Conservation (phyloP, 2,329 filamentous ascomycete genomes). For the Trichoderma gracile region DNA sequence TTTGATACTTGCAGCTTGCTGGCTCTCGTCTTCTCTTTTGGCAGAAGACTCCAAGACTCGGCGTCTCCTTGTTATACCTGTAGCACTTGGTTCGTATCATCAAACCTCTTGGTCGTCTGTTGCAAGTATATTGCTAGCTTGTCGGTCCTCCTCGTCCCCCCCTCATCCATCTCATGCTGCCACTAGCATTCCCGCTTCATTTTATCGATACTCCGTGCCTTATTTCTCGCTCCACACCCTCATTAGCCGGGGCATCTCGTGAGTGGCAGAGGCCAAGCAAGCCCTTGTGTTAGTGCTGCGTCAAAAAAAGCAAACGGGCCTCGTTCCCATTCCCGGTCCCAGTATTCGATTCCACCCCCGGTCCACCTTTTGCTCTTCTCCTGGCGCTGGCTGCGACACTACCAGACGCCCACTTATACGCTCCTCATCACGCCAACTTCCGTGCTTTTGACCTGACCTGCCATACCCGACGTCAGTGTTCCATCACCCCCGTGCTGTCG, state of each 20-base stretch:
- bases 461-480: slow-evolving; percentile 17
- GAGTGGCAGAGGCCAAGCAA: slow-evolving; percentile 9
- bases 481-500: slow-evolving; percentile 15
- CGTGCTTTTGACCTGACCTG: slow-evolving; percentile 16
- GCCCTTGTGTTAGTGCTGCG: slow-evolving; percentile 18
- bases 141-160: background rate
- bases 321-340: slow-evolving; percentile 11
- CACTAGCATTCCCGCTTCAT: slow-evolving; percentile 15
- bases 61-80: no score
- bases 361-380: slow-evolving; percentile 22
- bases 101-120: background rate
- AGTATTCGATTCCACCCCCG: background rate
- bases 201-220: slow-evolving; percentile 25
- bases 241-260: slow-evolving; percentile 17
- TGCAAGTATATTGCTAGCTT: slow-evolving; percentile 12
- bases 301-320: slow-evolving; percentile 1
- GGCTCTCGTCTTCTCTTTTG: no score
- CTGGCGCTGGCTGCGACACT: slow-evolving; percentile 12
- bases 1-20: background rate
- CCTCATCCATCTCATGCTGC: slow-evolving; percentile 5
- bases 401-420: slow-evolving; percentile 18
- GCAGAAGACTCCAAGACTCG: no score
- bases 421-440: slow-evolving; percentile 18
- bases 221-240: slow-evolving; percentile 24
- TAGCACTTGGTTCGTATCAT: no score